phyloP scores from a whole-genome alignment of 1,284 basidiomycete genomes.

The Puccinia hordei region DNA sequence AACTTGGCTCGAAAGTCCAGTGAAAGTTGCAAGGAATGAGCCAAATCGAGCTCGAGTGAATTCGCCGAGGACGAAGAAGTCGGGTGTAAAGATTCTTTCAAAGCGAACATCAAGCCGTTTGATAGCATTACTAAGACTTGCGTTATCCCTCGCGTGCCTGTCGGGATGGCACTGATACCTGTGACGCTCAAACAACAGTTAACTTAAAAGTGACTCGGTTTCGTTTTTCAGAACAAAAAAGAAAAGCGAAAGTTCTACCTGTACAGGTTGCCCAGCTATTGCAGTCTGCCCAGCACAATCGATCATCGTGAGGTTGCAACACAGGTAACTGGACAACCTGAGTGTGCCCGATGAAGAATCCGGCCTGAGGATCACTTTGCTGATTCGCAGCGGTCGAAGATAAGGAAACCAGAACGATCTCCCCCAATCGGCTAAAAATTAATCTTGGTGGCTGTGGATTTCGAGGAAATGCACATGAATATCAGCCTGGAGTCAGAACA shows the following conservation, averaged over 20 bases:
- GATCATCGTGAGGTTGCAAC: slow-evolving; percentile 15
- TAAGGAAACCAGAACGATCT: background rate
- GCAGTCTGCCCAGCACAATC: slow-evolving; percentile 28
- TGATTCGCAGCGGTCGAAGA: background rate
- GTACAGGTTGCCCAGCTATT: slow-evolving; percentile 39
- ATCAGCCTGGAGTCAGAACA: background rate
- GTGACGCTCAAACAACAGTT: background rate
- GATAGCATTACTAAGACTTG: slow-evolving; percentile 1
- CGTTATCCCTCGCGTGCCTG: background rate
- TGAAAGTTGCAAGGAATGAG: slow-evolving; percentile 26
- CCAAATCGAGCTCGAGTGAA: slow-evolving; percentile 18
- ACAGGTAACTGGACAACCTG: slow-evolving; percentile 15
- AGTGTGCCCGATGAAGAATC: background rate
- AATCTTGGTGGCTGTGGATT: slow-evolving; percentile 11
- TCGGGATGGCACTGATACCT: slow-evolving; percentile 9
- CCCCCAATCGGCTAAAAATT: slow-evolving; percentile 29
- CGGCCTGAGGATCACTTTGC: background rate
- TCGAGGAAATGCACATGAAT: background rate
- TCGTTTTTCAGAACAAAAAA: too few species aligned
- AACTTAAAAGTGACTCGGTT: background rate
- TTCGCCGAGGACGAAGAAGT: background rate
- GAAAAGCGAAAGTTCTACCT: slow-evolving; percentile 17
- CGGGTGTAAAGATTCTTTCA: background rate
- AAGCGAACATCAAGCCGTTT: slow-evolving; percentile 31
- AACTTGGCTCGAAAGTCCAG: slow-evolving; percentile 35